These are phyloP conservation scores for Daldinia bambusicola DNA, from an alignment of 495 filamentous ascomycete species.

Conservation along the genomic window DNA sequence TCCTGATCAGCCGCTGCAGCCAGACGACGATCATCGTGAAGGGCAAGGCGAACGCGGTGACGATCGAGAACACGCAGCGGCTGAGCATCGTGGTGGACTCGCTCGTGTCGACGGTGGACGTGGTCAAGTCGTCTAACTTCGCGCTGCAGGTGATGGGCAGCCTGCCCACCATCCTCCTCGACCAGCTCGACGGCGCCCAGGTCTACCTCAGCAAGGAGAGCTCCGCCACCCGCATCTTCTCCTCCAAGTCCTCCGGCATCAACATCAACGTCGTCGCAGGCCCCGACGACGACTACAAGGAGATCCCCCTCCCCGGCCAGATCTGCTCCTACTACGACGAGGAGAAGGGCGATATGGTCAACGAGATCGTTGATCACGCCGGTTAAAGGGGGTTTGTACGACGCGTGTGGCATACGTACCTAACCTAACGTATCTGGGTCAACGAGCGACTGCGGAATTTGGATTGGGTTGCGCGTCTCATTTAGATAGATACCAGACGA, in stretches of 20 bases:
- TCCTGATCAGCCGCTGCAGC: constrained; percentile 90
- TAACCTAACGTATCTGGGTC: not conserved
- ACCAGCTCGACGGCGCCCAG: constrained; percentile 90
- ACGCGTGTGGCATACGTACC: not conserved
- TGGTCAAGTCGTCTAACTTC: constrained; percentile 93
- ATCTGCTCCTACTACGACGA: constrained; percentile 79
- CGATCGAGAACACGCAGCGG: constrained; percentile 88
- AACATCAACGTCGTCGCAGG: constrained; percentile 84
- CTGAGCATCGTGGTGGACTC: constrained; percentile 87
- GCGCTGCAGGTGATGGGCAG: constrained; percentile 86
- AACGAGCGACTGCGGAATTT: not conserved
- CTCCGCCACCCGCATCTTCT: constrained; percentile 80
- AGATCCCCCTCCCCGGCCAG: constrained; percentile 89
- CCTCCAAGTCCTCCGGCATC: constrained; percentile 82
- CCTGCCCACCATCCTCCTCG: constrained; percentile 86
- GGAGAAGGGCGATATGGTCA: constrained; percentile 75
- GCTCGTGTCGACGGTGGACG: constrained; percentile 89
- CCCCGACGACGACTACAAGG: constrained; percentile 79
- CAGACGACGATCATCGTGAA: constrained; percentile 88
- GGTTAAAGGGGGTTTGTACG: constrained; percentile 58
- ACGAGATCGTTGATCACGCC: constrained; percentile 89
- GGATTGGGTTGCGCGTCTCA: constrained; percentile 15
- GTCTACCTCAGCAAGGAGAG: constrained; percentile 86
- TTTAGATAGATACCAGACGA: constrained; percentile 1
- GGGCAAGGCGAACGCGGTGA: constrained; percentile 94